These are phyloP conservation scores for Eleusine indica DNA, from an alignment of 176 grass and related monocot genomes.

Conservation along the genomic window DNA sequence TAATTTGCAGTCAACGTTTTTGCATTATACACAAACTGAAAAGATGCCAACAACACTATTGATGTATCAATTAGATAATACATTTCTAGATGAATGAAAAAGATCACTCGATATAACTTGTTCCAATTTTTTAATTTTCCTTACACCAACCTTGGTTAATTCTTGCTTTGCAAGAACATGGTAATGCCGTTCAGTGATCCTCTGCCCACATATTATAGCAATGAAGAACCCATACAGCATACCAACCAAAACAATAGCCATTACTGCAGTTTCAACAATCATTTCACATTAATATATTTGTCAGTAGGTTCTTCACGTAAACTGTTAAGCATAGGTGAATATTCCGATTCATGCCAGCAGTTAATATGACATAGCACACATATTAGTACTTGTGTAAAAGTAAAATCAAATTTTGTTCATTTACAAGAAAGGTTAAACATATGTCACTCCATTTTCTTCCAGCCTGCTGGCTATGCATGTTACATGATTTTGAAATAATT, in stretches of 20 bases:
- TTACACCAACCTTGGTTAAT: conserved; percentile 80
- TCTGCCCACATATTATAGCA: conserved; percentile 98
- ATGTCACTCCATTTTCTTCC: background rate
- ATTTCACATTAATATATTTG: conserved; percentile 21
- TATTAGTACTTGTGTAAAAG: background rate
- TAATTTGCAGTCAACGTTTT: conserved; percentile 9
- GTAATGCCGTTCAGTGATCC: conserved; percentile 93
- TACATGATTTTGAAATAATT: conserved; percentile 17
- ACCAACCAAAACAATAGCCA: conserved; percentile 90
- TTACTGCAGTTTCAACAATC: conserved; percentile 65
- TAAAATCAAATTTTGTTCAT: background rate
- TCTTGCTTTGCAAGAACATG: conserved; percentile 98
- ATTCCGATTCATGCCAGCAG: background rate
- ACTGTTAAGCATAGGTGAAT: background rate
- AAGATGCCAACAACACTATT: background rate
- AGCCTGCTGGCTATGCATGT: background rate
- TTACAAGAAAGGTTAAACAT: background rate
- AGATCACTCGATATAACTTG: conserved; percentile 24
- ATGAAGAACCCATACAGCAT: conserved; percentile 99
- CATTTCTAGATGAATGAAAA: conserved; percentile 1
- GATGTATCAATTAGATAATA: background rate
- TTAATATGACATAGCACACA: conserved; percentile 14
- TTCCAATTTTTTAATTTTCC: conserved; percentile 20
- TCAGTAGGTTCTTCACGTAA: conserved; percentile 29
- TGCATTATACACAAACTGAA: background rate